Conservation (phyloP, 148 eudicot genomes). For the Cornus suecica region DNA sequence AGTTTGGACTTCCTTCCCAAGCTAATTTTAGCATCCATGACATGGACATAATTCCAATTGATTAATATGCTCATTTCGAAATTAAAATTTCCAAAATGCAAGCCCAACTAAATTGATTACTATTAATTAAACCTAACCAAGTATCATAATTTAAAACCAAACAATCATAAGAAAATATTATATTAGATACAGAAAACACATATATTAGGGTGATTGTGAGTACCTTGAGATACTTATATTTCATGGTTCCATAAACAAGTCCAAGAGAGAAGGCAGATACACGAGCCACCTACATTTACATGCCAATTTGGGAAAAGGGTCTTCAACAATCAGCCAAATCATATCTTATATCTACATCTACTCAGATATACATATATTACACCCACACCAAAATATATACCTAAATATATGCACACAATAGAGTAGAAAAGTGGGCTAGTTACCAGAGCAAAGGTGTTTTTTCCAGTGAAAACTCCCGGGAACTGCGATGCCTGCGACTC, state of each 20-base stretch:
- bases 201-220: not conserved
- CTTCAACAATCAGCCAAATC: not conserved
- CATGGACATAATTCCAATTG: not conserved
- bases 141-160: not conserved
- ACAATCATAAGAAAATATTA: no score
- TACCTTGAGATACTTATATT: slow-evolving; percentile 66
- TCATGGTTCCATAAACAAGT: slow-evolving; percentile 54
- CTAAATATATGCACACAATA: no score
- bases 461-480: not conserved
- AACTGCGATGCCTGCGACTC: not conserved
- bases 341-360: not conserved
- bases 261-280: slow-evolving; percentile 56
- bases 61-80: not conserved
- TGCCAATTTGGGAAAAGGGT: not conserved
- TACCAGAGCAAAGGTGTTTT: not conserved
- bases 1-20: not conserved
- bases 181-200: no score
- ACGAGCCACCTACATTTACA: slow-evolving; percentile 47
- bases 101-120: no score
- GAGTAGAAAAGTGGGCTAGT: not conserved
- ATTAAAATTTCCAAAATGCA: not conserved
- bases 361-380: not conserved
- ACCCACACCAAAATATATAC: not conserved
- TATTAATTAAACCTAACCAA: no score
- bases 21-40: not conserved